These are phyloP conservation scores for Populus tomentosa DNA, from an alignment of 441 rosid species.

Conservation along the genomic window DNA sequence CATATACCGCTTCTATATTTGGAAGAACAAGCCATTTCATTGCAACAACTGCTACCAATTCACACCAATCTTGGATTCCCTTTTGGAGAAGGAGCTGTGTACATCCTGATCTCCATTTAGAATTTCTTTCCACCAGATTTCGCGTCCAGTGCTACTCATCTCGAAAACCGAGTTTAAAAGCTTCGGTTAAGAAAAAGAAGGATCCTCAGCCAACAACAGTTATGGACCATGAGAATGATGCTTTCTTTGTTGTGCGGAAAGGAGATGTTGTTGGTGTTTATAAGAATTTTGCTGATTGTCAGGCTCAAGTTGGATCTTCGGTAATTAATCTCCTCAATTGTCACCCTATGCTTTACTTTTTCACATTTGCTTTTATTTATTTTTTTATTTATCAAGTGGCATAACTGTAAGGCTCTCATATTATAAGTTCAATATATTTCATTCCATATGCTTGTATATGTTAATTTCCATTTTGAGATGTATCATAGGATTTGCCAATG, in stretches of 20 bases:
- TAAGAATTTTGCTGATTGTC: constrained; percentile 61
- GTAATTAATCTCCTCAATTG: constrained; percentile 29
- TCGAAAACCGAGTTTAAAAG: constrained; percentile 22
- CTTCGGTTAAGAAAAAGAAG: constrained; percentile 24
- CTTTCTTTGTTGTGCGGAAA: constrained; percentile 80
- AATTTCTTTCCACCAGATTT: constrained; percentile 23
- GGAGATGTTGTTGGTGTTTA: constrained; percentile 81
- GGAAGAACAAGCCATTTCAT: constrained; percentile 38
- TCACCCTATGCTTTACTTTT: background rate
- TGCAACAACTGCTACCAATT: constrained; percentile 7
- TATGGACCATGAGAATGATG: constrained; percentile 55
- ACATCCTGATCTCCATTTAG: constrained; percentile 27
- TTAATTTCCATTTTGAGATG: background rate
- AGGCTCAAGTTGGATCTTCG: constrained; percentile 83
- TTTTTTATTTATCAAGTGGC: background rate
- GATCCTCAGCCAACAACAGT: constrained; percentile 15
- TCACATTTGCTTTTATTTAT: background rate
- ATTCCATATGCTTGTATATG: background rate
- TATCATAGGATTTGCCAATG: background rate
- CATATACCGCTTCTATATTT: constrained; percentile 50
- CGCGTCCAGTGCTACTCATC: constrained; percentile 52
- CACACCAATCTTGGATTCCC: constrained; percentile 29
- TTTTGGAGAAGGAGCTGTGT: constrained; percentile 27
- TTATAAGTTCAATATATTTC: background rate
- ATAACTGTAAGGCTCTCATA: background rate